Base-by-base conservation (phyloP, 2,329 filamentous ascomycete genomes). In the Penicillium capsulatum region DNA sequence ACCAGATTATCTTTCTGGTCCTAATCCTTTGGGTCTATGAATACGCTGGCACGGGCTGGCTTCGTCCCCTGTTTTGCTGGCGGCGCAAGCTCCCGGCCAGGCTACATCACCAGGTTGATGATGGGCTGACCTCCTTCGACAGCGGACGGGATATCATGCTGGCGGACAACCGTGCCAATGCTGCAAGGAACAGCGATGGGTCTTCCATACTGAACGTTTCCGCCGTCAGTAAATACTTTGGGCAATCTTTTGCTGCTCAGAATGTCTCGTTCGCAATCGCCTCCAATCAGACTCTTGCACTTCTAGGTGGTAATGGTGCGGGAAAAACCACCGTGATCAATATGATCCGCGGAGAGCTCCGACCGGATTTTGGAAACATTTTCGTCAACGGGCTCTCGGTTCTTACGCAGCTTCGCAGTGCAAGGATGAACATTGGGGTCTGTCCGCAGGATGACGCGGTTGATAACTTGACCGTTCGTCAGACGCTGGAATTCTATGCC, bases 291-390 rank as follows among this genome's bases (percentile, higher is more conserved):
- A 32, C 29, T 6, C 29, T 38, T 17, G 89, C 89, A 0, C 74
- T 96, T 0, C 76, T 97, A 1, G 90, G 90, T 0, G 89, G 90
- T 11, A 95, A 95, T 58, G 89, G 90, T 16, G 91, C 90, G 1
- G 90, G 90, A 41, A 96, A 96, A 57, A 88, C 83, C 0, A 94
- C 89, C 0, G 94, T 85, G 0, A 94, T 96, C 53, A 87, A 83
- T 1, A 72, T 95, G 30, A 88, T 97, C 50, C 80, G 90, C 46
- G 91, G 91, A n/a, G 90, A 96, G 55, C 76, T 91, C 17, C 80
- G 81, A 36, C 88, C 89, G 0, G 81, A 77, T 13, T 71, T 68
- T 38, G 86, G 88, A 20, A 85, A 94, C 41, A 79, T 96, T 3
- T 76, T 88, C 29, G 84, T 96, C 26, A 86, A 94, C 57, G 75